Evolutionary conservation across 768 basidiomycete genomes (phyloP).

Genomic region (Tulasnella sp.): DNA sequence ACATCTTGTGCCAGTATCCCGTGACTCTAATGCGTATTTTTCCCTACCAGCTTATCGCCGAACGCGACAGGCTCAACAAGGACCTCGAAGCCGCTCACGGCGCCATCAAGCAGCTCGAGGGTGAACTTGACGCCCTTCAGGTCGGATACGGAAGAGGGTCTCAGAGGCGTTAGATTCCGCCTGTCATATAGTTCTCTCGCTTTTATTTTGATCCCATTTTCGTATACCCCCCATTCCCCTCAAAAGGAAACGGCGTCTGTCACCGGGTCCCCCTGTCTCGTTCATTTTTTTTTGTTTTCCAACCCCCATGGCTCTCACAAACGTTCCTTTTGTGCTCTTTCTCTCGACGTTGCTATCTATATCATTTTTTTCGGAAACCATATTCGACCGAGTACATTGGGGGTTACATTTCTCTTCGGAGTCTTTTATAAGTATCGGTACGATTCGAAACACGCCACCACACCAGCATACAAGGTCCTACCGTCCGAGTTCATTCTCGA

Average conservation of each 20-base stretch:
- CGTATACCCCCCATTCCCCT: neutral
- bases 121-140: conserved; percentile 84
- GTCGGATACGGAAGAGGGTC: conserved; percentile 72
- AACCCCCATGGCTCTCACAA: neutral
- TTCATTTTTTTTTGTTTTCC: neutral
- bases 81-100: conserved; percentile 92
- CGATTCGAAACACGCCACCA: too few species aligned
- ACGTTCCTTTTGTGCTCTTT: neutral
- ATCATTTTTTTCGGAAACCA: neutral
- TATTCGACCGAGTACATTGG: neutral
- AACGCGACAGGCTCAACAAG: conserved; percentile 98
- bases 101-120: conserved; percentile 85
- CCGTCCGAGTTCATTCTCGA: neutral
- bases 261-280: neutral
- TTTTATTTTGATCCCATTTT: neutral
- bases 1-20: too few species aligned
- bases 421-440: too few species aligned
- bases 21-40: conserved; percentile 30
- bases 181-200: neutral
- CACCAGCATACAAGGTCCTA: too few species aligned
- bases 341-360: neutral
- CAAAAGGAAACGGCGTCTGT: neutral
- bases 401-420: neutral
- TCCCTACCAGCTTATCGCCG: conserved; percentile 78
- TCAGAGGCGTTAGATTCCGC: conserved; percentile 12